Conservation (phyloP, 1,139 yeast species). For the Debaryomyces nepalensis region DNA sequence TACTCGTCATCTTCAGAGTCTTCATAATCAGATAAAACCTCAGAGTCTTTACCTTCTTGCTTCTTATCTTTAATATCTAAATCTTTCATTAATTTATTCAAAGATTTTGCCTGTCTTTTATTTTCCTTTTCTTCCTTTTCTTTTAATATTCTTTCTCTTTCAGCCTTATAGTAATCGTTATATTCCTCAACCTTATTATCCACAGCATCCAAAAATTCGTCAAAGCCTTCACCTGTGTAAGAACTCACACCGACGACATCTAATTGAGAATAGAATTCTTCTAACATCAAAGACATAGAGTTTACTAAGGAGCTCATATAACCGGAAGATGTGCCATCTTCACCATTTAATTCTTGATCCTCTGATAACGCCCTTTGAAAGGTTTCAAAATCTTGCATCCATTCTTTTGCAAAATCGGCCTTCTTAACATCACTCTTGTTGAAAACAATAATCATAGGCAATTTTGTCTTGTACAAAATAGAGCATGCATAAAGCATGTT, state of each 20-base stretch:
- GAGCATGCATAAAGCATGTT: slow-evolving; percentile 99
- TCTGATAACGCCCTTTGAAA: slow-evolving; percentile 79
- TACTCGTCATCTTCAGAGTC: slow-evolving; percentile 56
- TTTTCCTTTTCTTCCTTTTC: slow-evolving; percentile 79
- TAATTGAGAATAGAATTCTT: slow-evolving; percentile 91
- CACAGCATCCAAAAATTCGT: slow-evolving; percentile 81
- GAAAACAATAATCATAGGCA: slow-evolving; percentile 96
- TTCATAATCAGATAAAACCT: slow-evolving; percentile 73
- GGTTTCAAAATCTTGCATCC: slow-evolving; percentile 97
- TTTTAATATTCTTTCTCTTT: slow-evolving; percentile 79
- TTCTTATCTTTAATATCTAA: slow-evolving; percentile 61
- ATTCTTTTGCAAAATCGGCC: slow-evolving; percentile 86
- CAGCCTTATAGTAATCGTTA: slow-evolving; percentile 79
- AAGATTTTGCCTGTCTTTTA: slow-evolving; percentile 69
- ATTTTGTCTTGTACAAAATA: slow-evolving; percentile 89
- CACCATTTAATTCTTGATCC: slow-evolving; percentile 66
- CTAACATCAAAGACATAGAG: slow-evolving; percentile 94
- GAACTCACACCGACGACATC: slow-evolving; percentile 93
- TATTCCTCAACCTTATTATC: slow-evolving; percentile 89
- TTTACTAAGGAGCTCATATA: slow-evolving; percentile 94
- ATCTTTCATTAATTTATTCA: slow-evolving; percentile 80
- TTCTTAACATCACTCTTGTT: slow-evolving; percentile 90
- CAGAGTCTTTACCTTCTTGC: slow-evolving; percentile 48
- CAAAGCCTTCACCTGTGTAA: slow-evolving; percentile 92
- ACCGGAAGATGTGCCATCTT: slow-evolving; percentile 78